Evolutionary conservation across 1,139 yeast genomes (phyloP), one percentile per base, ranked within the genome.

Genomic region (Cylindricascospora bacillispora): DNA sequence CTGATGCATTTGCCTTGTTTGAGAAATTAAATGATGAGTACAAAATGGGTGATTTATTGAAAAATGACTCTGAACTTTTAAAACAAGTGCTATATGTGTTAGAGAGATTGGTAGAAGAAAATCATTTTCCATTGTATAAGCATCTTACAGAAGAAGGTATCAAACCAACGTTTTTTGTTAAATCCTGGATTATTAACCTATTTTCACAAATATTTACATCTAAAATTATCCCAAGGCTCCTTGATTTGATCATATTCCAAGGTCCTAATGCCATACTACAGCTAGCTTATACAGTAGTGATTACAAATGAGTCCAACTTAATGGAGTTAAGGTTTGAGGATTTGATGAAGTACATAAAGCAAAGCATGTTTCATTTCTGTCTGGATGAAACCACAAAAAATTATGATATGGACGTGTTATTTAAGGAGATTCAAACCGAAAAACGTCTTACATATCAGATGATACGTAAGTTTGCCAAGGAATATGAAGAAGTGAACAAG

Each of bases 51-150:
- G 70, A 73, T 9, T 56, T 85, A 35, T 86, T 72, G 52, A 54
- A 78, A 35, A 83, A 92, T 0, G 92, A 79, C 26, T 83, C 85
- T 94, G 82, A 83, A 11, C 95, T 94, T 1, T 62, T 85, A 41
- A 85, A 81, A 52, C 53, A 82, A 33, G 65, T 74, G 44, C 62
- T 85, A 32, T 85, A 85, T 50, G 93, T 85, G 49, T 85, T 83
- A 55, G 95, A 86, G 50, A 63, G 95, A 32, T 56, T 85, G 28
- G 51, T 86, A 29, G 95, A 83, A 49, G 47, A 42, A 23, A 36
- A 32, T 13, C 35, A 40, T 18, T 40, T 44, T 0, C 62, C 63
- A 6, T 63, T 89, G 29, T 73, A 75, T 52, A 68, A 71, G 33
- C 95, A 89, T 58, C 60, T 89, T 45, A 66, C 70, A 15, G 73